phyloP scores from a whole-genome alignment of 75 land plant genomes.

The Selaginella tamariscina region DNA sequence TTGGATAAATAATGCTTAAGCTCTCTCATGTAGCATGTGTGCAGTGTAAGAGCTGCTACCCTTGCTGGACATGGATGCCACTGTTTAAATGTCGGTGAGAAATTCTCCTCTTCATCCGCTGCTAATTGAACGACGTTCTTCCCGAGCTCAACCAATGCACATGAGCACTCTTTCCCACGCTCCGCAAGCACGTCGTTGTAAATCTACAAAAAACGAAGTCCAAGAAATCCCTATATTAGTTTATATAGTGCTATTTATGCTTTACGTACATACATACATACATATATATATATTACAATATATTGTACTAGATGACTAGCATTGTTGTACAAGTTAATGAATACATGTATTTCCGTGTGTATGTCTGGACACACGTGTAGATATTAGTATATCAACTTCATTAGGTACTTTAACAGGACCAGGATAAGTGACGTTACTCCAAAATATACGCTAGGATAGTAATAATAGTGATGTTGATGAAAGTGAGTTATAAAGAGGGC shows the following conservation, averaged over 20 bases:
- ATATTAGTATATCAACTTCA: too few species aligned
- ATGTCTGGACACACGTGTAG: too few species aligned
- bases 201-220: not conserved
- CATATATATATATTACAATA: too few species aligned
- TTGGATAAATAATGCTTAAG: not conserved
- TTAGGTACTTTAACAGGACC: too few species aligned
- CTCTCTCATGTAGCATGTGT: not conserved
- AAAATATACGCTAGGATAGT: too few species aligned
- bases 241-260: not conserved
- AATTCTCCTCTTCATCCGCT: constrained; percentile 8
- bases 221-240: not conserved
- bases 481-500: too few species aligned
- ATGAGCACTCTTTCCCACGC: not conserved
- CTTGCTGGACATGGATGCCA: constrained; percentile 12
- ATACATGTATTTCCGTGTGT: too few species aligned
- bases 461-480: too few species aligned
- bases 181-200: not conserved
- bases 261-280: too few species aligned
- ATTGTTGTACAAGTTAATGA: too few species aligned
- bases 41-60: not conserved
- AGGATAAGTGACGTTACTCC: too few species aligned
- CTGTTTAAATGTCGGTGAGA: not conserved
- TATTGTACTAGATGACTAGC: too few species aligned
- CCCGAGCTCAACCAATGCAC: constrained; percentile 6
- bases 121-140: not conserved